These are phyloP conservation scores for Buxus sempervirens DNA, from an alignment of 164 flowering plant genomes.

Conservation along the genomic window DNA sequence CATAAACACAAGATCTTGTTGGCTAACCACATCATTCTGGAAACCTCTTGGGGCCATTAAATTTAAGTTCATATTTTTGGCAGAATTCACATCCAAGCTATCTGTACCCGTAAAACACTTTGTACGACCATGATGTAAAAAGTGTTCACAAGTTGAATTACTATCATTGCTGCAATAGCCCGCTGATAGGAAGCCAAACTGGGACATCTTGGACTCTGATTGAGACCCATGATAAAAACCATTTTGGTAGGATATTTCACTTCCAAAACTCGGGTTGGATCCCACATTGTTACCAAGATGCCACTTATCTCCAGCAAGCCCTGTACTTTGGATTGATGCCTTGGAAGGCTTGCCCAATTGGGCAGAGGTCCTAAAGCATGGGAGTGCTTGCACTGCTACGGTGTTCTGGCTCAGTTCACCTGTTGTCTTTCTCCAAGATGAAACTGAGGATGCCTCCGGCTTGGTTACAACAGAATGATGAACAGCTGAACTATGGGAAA, in stretches of 20 bases:
- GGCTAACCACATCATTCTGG: conserved; percentile 17
- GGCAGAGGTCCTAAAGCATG: conserved; percentile 15
- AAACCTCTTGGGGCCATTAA: conserved; percentile 28
- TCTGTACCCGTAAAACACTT: conserved; percentile 28
- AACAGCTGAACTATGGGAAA: conserved; percentile 13
- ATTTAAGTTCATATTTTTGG: conserved; percentile 34
- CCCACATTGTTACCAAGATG: conserved; percentile 11
- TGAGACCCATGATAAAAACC: conserved; percentile 15
- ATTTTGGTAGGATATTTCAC: conserved; percentile 21
- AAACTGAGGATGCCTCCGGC: conserved; percentile 21
- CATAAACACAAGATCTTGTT: conserved; percentile 18
- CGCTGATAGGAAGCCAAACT: conserved; percentile 20
- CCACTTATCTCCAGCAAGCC: conserved; percentile 18
- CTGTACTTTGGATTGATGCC: conserved; percentile 11
- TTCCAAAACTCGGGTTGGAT: conserved; percentile 19
- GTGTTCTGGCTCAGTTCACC: conserved; percentile 16
- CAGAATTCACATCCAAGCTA: conserved; percentile 32
- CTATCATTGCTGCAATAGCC: conserved; percentile 15
- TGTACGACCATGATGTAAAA: conserved; percentile 14
- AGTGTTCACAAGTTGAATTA: conserved; percentile 22
- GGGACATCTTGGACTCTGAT: conserved; percentile 21
- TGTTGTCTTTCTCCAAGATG: conserved; percentile 27
- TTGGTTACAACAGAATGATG: conserved; percentile 15
- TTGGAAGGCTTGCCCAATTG: conserved; percentile 16
- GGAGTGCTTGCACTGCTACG: conserved; percentile 22